Base-by-base conservation (phyloP, 129 eudicot genomes). In the Saposhnikovia divaricata region DNA sequence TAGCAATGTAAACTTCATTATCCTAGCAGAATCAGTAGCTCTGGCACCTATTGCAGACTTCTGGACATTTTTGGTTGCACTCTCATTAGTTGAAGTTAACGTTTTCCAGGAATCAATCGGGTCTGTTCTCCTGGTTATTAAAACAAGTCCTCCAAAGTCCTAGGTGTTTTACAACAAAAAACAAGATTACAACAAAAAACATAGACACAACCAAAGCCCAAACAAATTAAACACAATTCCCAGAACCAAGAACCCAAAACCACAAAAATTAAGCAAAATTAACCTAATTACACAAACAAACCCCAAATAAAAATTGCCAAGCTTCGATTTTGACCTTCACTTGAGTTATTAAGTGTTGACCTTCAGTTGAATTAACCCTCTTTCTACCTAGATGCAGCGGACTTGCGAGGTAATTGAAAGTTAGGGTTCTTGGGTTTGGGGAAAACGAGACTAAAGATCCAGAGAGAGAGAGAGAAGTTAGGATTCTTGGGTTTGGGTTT, bases 21-120 rank as follows among this genome's bases (percentile, higher is more conserved):
- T 77, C 88, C 97, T 92, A 23, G 98, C 98, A 78, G 99, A 92
- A 84, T 92, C 99, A 1, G 98, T 89, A 83, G 98, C 93, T 85
- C 95, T 83, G 42, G 90, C 93, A 81, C 91, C 96, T 82, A 90
- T 78, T 76, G 86, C 72, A 42, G 89, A 68, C 84, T 91, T 92
- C 27, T 93, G 96, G 42, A 85, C 86, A 79, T 96, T 95, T 77
- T 82, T 86, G 47, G 93, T 77, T 63, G 83, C 74, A 78, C 81
- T 81, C 77, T 87, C 87, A n/a, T 85, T 45, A 79, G 74, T 81
- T 73, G 91, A 81, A 12, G 86, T 74, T 47, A 92, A 85, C 71
- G 89, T 50, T 48, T 86, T 95, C 77, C 61, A 84, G 80, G 81
- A 86, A 85, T 90, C 91, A 37, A 82, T 79, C 40, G 93, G 96